Evolutionary conservation across 805 yeast genomes (phyloP), one percentile per base, ranked within the genome.

Genomic region (Candida ovalis): DNA sequence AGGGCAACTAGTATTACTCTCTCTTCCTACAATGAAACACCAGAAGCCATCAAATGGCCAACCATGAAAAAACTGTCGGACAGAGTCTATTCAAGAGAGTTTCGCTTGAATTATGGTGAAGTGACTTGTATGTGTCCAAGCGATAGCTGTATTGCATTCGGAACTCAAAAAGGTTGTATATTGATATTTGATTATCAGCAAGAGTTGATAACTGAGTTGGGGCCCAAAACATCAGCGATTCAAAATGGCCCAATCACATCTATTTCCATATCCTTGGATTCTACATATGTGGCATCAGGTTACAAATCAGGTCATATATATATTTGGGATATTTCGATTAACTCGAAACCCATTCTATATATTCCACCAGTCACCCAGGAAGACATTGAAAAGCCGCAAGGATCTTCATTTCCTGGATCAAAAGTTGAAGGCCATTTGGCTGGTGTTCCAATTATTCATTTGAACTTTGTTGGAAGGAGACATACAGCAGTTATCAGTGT

Each of bases 151-250:
- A 69, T 85, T 7, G 80, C 80, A 0, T 57, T 90, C 7, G 97
- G 96, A 2, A 90, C 97, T 0, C 58, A 76, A 0, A 77, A 76
- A 44, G 96, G 96, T 1, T 68, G 63, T 33, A 69, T 88, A 0
- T 63, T 87, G 4, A 71, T 86, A 4, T 90, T 88, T 63, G 85
- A 83, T 57, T 84, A 82, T 52, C 76, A 76, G 40, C 96, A 91
- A 62, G 71, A 69, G 27, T 60, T 86, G 3, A 68, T 75, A 13
- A 66, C 67, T 39, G 72, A 74, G 1, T 60, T 84, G 15, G 56
- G 54, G n/a, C 55, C 63, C 12, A 58, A 55, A 0, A 55, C 62
- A 3, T 53, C 53, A 18, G 66, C 70, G 1, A 45, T 62, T 1
- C 65, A 65, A 13, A 61, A 71, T 32, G 82, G 84, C 0, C 55